phyloP scores from a whole-genome alignment of 805 yeast genomes.

The Starmerella powellii region DNA sequence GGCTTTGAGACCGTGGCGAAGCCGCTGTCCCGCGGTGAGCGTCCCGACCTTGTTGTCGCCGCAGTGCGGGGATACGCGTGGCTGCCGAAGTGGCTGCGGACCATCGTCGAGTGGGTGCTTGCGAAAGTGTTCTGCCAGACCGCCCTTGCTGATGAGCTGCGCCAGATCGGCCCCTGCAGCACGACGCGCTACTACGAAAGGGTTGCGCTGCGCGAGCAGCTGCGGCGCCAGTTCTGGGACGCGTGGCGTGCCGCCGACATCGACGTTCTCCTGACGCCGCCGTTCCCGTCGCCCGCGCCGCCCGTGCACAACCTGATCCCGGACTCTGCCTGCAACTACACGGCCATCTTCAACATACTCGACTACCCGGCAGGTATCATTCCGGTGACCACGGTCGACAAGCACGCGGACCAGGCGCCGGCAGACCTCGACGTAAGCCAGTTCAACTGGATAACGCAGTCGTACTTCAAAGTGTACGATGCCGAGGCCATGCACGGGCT shows the following conservation, averaged over 20 bases:
- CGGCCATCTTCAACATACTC: slow-evolving; percentile 41
- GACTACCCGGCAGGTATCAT: slow-evolving; percentile 46
- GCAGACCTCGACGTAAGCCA: slow-evolving; percentile 19
- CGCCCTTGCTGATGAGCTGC: slow-evolving; percentile 30
- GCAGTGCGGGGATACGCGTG: slow-evolving; percentile 25
- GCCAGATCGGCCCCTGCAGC: slow-evolving; percentile 28
- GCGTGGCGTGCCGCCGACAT: slow-evolving; percentile 31
- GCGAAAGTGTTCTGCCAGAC: slow-evolving; percentile 27
- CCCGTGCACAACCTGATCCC: slow-evolving; percentile 29
- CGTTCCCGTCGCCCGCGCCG: slow-evolving; percentile 34
- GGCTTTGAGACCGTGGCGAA: slow-evolving; percentile 27
- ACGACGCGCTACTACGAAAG: slow-evolving; percentile 29
- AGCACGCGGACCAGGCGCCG: slow-evolving; percentile 20
- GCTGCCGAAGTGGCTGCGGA: slow-evolving; percentile 29
- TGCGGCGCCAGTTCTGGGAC: slow-evolving; percentile 26
- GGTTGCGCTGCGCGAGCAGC: slow-evolving; percentile 30
- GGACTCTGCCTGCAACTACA: slow-evolving; percentile 36
- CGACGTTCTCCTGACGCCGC: slow-evolving; percentile 31
- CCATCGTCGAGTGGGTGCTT: slow-evolving; percentile 29
- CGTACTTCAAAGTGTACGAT: slow-evolving; percentile 36
- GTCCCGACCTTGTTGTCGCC: slow-evolving; percentile 29
- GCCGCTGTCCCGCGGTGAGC: slow-evolving; percentile 26
- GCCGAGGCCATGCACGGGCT: slow-evolving; percentile 36
- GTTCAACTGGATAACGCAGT: slow-evolving; percentile 34
- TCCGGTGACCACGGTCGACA: slow-evolving; percentile 47